Evolutionary conservation across 352 stramenopile genomes (phyloP).

Genomic region (Pythium vanterpoolii): DNA sequence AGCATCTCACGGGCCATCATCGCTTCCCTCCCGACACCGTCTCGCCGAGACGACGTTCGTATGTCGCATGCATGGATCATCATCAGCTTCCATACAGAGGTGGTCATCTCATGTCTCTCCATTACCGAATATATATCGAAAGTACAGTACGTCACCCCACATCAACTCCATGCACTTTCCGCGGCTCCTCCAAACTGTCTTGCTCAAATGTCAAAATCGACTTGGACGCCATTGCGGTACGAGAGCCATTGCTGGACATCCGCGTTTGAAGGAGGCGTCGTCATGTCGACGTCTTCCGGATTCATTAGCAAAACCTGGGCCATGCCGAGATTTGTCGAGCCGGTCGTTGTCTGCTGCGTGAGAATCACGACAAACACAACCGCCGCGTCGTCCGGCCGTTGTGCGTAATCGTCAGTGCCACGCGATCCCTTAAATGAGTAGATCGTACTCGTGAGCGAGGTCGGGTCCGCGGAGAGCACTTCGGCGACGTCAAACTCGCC

Average conservation of each 20-base stretch:
- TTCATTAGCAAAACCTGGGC: conserved; percentile 30
- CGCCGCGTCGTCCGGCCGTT: conserved; percentile 20
- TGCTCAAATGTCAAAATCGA: conserved; percentile 31
- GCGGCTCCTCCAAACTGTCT: background rate
- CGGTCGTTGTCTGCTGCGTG: conserved; percentile 14
- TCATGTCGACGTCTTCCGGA: conserved; percentile 26
- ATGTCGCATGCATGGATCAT: no score
- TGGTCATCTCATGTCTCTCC: no score
- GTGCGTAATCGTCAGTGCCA: conserved; percentile 25
- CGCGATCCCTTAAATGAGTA: conserved; percentile 48
- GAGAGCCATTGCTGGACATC: conserved; percentile 27
- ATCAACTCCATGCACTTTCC: background rate
- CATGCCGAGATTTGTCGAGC: conserved; percentile 12
- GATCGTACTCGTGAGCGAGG: conserved; percentile 36
- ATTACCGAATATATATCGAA: no score
- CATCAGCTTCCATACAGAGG: no score
- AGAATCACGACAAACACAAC: conserved; percentile 43
- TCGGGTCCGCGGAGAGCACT: conserved; percentile 25
- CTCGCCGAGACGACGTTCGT: no score
- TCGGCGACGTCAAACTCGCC: conserved; percentile 50
- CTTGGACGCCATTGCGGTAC: conserved; percentile 24
- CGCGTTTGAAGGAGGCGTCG: conserved; percentile 15
- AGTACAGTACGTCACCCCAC: no score
- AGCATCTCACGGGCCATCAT: no score
- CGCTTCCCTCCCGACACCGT: no score